Evolutionary conservation across 768 basidiomycete species (phyloP), one percentile per base, ranked within the genome.

Genomic region (Mycena galopus): DNA sequence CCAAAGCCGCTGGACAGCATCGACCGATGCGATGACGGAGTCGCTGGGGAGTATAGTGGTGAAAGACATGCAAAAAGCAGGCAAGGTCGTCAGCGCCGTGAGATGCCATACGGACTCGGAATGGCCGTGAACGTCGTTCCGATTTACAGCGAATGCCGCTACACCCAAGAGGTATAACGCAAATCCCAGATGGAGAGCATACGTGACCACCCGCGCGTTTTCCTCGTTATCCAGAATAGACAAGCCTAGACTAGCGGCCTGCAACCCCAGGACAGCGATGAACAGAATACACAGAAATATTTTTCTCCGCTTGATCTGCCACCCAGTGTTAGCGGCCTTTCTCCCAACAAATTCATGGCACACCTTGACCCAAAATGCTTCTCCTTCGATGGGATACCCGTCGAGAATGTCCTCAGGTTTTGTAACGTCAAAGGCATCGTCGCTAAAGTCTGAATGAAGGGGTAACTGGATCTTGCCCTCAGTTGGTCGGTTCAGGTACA

Each of bases 351-450:
- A 23, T 44, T 4, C 44, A 47, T 30, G 44, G 81, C 87, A 55
- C 74, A 88, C 91, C 80, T 83, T 82, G n/a, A 76, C 74, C 91
- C 91, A 92, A 79, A 94, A 94, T 4, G 68, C 81, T 4, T 83
- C 84, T 62, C 88, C 91, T 27, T 93, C 81, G 47, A 94, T 83
- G 10, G 93, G 91, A 63, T 87, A 87, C 4, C 93, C 93, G 72
- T 94, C 91, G 16, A 91, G 70, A 39, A 88, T 74, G 75, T 96
- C 94, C 78, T 92, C 91, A 11, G 90, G 88, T n/a, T 78, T 89
- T 23, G 90, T 88, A n/a, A 96, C 91, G 78, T 90, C 88, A 77
- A 93, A 94, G 14, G 92, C 90, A 76, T 94, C 93, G 16, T 79
- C 62, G 70, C 62, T 71, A 19, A 80, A 80, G 8, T 77, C 77